Conservation (phyloP, 2,329 filamentous ascomycete species). For the Didymella glomerata region DNA sequence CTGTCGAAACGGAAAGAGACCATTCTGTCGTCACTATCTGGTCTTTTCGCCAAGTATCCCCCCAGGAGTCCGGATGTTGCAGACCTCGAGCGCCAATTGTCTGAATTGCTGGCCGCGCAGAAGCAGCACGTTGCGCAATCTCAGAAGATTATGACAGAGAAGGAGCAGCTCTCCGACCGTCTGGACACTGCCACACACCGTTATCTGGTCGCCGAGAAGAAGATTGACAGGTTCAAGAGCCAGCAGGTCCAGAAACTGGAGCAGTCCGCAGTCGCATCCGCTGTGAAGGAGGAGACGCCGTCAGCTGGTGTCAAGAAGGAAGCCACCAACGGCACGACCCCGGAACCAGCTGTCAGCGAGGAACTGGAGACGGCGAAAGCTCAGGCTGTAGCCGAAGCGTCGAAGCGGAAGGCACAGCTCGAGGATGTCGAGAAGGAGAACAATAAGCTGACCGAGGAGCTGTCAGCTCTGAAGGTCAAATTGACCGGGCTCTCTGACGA, state of each 20-base stretch:
- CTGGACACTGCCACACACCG: constrained; percentile 87
- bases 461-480: constrained; percentile 74
- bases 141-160: constrained; percentile 78
- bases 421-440: constrained; percentile 81
- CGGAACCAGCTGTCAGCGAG: constrained; percentile 63
- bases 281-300: constrained; percentile 50
- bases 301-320: constrained; percentile 61
- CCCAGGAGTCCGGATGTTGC: constrained; percentile 71
- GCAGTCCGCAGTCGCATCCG: constrained; percentile 70
- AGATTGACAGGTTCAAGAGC: constrained; percentile 88
- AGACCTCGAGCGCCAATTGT: constrained; percentile 77
- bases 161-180: constrained; percentile 84
- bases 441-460: constrained; percentile 76
- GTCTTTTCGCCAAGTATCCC: constrained; percentile 66
- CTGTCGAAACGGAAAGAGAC: constrained; percentile 76
- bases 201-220: constrained; percentile 95
- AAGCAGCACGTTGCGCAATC: constrained; percentile 82
- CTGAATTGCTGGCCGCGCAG: constrained; percentile 77
- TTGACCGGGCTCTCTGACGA: constrained; percentile 83
- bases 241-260: constrained; percentile 90
- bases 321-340: constrained; percentile 66
- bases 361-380: constrained; percentile 79
- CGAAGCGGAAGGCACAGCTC: constrained; percentile 88
- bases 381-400: constrained; percentile 77
- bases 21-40: constrained; percentile 77